Conservation (phyloP, 225 moss, liverwort and hornwort genomes). For the Pleurozium schreberi region DNA sequence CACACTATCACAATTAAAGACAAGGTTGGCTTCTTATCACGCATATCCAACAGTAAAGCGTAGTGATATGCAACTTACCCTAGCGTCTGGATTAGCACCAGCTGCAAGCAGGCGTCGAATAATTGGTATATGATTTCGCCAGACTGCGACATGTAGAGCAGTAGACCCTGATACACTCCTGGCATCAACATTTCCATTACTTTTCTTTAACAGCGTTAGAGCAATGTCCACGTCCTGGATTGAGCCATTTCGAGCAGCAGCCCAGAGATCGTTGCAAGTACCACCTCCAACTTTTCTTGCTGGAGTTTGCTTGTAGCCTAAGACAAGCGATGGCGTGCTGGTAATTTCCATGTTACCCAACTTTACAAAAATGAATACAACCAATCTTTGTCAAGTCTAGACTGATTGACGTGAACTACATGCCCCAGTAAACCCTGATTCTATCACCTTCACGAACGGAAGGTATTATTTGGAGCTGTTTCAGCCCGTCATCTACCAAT, state of each 20-base stretch:
- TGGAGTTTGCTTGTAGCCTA: constrained; percentile 13
- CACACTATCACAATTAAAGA: not conserved
- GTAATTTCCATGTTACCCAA: constrained; percentile 21
- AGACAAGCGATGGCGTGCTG: constrained; percentile 2
- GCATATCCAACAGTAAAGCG: not conserved
- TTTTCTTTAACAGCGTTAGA: constrained; percentile 46
- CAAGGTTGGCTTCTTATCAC: not conserved
- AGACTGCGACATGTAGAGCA: constrained; percentile 80
- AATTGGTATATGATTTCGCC: constrained; percentile 94
- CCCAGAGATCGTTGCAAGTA: constrained; percentile 49
- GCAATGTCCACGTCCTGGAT: constrained; percentile 72
- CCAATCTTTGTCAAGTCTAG: not conserved
- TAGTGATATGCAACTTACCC: constrained; percentile 29
- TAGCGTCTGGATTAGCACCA: constrained; percentile 81
- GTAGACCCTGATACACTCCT: constrained; percentile 72
- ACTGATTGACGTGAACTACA: not conserved
- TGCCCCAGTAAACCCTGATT: not conserved
- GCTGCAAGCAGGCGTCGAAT: constrained; percentile 74
- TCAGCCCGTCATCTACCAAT: not conserved
- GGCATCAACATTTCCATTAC: constrained; percentile 63
- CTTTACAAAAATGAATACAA: not conserved
- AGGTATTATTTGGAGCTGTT: constrained; percentile 1
- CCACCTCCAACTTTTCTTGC: constrained; percentile 26
- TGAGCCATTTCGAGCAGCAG: constrained; percentile 64
- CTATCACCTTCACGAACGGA: constrained; percentile 6